phyloP scores from a whole-genome alignment of 805 yeast genomes.

The Cyberlindnera mycetangii region DNA sequence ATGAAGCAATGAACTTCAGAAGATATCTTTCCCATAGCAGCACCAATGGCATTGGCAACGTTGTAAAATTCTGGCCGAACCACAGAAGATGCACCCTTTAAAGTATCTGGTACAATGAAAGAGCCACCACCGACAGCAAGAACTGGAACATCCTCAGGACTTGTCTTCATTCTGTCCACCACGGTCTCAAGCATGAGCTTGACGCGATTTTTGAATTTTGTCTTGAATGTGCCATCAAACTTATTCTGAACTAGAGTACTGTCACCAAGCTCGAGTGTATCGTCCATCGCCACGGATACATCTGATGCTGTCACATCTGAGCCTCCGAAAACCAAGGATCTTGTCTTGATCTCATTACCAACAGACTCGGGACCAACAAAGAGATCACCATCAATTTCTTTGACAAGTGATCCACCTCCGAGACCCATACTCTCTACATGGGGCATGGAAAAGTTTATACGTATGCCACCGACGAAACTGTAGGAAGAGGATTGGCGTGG shows the following conservation, averaged over 20 bases:
- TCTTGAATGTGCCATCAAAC: slow-evolving; percentile 1
- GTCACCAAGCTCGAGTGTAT: slow-evolving; percentile 1
- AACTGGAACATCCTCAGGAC: slow-evolving; percentile 41
- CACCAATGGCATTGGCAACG: slow-evolving; percentile 51
- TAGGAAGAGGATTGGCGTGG: slow-evolving; percentile 45
- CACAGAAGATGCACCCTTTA: slow-evolving; percentile 42
- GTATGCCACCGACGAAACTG: slow-evolving; percentile 44
- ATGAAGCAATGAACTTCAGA: slow-evolving; percentile 12
- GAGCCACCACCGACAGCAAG: slow-evolving; percentile 51
- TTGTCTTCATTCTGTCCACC: slow-evolving; percentile 44
- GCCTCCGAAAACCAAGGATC: slow-evolving; percentile 43
- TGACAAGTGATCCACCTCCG: slow-evolving; percentile 48
- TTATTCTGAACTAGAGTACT: not conserved
- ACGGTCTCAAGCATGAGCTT: slow-evolving; percentile 33
- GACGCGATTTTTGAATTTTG: slow-evolving; percentile 17
- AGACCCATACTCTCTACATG: slow-evolving; percentile 47
- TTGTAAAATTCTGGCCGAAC: slow-evolving; percentile 39
- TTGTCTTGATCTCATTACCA: slow-evolving; percentile 34
- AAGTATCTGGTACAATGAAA: slow-evolving; percentile 37
- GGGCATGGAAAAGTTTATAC: slow-evolving; percentile 50
- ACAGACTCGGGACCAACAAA: slow-evolving; percentile 48
- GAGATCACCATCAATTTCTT: slow-evolving; percentile 26
- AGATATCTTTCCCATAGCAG: slow-evolving; percentile 45
- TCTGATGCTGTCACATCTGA: slow-evolving; percentile 38
- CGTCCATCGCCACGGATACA: slow-evolving; percentile 29